Evolutionary conservation across 768 basidiomycete genomes (phyloP).

Genomic region (Xerocomus brunneocitrinus): DNA sequence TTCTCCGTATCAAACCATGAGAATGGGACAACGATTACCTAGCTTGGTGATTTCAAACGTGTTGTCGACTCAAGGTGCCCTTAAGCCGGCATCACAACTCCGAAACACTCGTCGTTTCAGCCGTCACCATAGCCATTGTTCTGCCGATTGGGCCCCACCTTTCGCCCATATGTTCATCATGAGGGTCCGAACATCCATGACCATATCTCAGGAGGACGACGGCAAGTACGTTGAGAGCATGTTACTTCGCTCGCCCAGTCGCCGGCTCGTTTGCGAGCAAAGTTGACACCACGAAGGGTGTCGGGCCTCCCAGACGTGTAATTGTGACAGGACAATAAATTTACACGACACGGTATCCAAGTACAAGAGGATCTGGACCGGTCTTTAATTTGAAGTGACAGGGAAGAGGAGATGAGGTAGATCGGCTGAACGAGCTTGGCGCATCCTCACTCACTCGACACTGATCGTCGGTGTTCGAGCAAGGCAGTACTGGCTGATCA

Average conservation of each 20-base stretch:
- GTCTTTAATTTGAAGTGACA: background rate
- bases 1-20: no score
- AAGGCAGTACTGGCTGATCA: background rate
- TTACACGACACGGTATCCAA: no score
- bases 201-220: no score
- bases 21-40: background rate
- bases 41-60: background rate
- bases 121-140: background rate
- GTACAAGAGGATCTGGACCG: background rate
- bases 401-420: background rate
- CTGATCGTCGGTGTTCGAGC: background rate
- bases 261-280: background rate
- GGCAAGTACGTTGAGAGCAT: no score
- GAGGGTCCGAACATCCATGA: no score
- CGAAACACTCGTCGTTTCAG: background rate
- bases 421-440: background rate
- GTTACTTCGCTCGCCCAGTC: no score
- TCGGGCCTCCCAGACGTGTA: no score
- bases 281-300: background rate
- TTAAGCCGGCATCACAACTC: no score
- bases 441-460: background rate
- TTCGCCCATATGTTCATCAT: no score
- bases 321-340: no score
- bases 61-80: background rate
- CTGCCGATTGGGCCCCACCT: background rate